Evolutionary conservation across 2,329 filamentous ascomycete genomes (phyloP), one percentile per base, ranked within the genome.

Genomic region (Sphaerostilbella broomeana): DNA sequence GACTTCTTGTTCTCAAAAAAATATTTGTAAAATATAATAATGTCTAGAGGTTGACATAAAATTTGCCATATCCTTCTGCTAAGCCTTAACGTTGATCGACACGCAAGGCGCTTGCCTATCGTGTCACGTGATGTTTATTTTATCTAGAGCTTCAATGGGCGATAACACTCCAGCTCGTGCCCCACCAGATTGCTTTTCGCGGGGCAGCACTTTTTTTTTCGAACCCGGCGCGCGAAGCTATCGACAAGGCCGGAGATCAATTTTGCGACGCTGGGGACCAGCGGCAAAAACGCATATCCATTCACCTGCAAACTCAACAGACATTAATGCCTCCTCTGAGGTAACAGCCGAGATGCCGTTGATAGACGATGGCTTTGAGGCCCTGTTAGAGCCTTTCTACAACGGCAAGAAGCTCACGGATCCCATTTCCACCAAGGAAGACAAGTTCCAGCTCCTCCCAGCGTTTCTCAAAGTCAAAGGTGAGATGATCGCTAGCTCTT

Each of bases 391-490:
- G 68, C 77, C 77, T 20, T 79, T 81, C 53, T 81, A 81, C 60
- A 79, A 81, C 52, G 77, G 77, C 56, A 81, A 81, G 63, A 77
- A 75, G 59, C 66, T 81, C 43, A 81, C 76, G 1, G 77, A 81
- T 52, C 74, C 76, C 28, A 77, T 81, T 49, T 78, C 72, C 19
- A 78, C 72, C 39, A 73, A 72, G 51, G 73, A 84, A 55, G 92
- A 98, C 68, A 98, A 98, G 72, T 95, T 90, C 78, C 95, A 97
- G 60, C 72, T 98, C 28, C 68, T 98, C 19, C 94, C 92, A 1
- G 92, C 92, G n/a, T 98, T 98, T 62, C 69, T 98, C 43, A 95
- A 95, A 63, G 89, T 95, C 54, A 98, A 98, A 65, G 89, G 77
- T 74, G 51, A 51, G 65, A 53, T 44, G 42, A 24, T 17, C 11